Conservation (phyloP, 2,329 filamentous ascomycete species). For the Chrysoporthe deuterocubensis region DNA sequence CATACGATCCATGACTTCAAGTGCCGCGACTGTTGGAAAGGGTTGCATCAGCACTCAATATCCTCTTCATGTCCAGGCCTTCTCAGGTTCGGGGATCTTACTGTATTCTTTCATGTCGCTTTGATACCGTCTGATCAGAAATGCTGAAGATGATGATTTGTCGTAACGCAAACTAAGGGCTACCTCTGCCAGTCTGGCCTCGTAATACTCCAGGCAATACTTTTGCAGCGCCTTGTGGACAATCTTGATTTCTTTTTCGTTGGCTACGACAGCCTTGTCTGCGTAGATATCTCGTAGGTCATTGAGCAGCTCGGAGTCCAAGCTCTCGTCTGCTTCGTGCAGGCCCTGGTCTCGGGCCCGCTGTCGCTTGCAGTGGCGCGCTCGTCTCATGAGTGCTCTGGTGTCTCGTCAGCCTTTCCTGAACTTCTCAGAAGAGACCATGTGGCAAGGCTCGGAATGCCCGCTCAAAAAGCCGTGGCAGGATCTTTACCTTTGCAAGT, state of each 20-base stretch:
- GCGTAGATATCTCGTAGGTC: background rate
- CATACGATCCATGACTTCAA: background rate
- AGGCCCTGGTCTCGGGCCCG: background rate
- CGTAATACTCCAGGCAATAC: background rate
- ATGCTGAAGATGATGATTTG: background rate
- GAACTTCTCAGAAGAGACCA: background rate
- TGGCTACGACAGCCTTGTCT: background rate
- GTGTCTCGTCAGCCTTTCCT: background rate
- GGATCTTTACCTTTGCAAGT: background rate
- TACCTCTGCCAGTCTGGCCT: background rate
- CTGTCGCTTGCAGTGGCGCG: background rate
- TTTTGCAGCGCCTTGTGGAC: background rate
- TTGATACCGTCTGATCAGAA: background rate
- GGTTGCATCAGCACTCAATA: background rate
- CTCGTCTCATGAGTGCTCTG: background rate
- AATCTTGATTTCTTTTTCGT: background rate
- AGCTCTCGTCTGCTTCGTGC: background rate
- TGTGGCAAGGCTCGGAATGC: too few relatives aligned
- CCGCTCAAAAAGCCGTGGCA: background rate
- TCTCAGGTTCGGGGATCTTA: background rate
- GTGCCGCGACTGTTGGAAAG: background rate
- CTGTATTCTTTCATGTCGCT: background rate
- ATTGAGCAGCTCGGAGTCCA: background rate
- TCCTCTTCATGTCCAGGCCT: background rate
- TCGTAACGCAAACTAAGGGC: background rate